Conservation (phyloP, 495 filamentous ascomycete genomes). For the Penicillium pulvis region DNA sequence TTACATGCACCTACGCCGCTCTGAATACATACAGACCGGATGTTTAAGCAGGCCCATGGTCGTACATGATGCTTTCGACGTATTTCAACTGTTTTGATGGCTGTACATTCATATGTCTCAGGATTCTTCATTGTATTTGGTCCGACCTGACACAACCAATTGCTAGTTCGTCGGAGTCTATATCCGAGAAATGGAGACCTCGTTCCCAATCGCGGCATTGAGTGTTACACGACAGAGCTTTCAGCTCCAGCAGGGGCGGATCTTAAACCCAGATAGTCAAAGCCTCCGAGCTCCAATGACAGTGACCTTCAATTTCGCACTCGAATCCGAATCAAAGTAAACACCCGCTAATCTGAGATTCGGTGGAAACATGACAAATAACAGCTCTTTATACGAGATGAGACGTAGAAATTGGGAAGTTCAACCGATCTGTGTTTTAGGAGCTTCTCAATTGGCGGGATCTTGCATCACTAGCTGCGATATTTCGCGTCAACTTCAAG, state of each 20-base stretch:
- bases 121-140: neutral
- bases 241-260: neutral
- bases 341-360: constrained; percentile 4
- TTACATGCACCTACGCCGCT: neutral
- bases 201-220: neutral
- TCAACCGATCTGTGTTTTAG: neutral
- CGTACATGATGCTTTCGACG: neutral
- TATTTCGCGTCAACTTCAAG: neutral
- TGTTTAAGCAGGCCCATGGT: neutral
- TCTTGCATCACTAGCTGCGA: neutral
- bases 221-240: constrained; percentile 3
- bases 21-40: neutral
- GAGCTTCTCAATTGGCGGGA: neutral
- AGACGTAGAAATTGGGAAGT: neutral
- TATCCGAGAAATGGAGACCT: neutral
- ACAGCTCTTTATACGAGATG: neutral
- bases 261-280: neutral
- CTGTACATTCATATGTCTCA: neutral
- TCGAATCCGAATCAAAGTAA: constrained; percentile 12
- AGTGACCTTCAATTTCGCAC: neutral
- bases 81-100: neutral
- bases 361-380: constrained; percentile 15
- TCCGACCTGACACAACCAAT: neutral
- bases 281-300: neutral
- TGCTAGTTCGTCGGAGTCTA: neutral